Evolutionary conservation across 2,329 filamentous ascomycete genomes (phyloP), one percentile per base, ranked within the genome.

Genomic region (Pseudopithomyces chartarum): DNA sequence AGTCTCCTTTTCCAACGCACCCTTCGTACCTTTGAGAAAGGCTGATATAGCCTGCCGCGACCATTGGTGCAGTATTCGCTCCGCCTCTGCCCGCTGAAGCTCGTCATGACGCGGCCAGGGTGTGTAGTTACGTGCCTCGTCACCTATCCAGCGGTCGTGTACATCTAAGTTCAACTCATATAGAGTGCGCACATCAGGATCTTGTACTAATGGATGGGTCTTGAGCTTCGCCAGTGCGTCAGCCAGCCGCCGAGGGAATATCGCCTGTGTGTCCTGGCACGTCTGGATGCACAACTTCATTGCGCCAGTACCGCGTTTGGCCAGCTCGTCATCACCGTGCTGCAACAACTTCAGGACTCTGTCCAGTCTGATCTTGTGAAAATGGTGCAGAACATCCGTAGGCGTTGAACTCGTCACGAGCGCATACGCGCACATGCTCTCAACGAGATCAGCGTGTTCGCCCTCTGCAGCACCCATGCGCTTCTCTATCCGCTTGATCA

Each of bases 71-170:
- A 77, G 59, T 49, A 80, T 67, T 19, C 68, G 76, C 55, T 79
- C 75, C 6, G 74, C 78, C 17, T 81, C 78, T 2, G 71, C 54
- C 29, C 70, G 60, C 22, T 77, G 69, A 5, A 82, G 65, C 62
- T 95, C 90, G 62, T 93, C 91, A 65, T 96, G 88, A 29, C 90
- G 87, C 34, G 96, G 90, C 78, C 92, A 97, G 0, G 93, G 93
- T 0, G 88, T 94, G 70, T 96, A 97, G 62, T 89, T 90, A 45
- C 85, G 86, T 40, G 97, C 90, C 58, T 96, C 91, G 7, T 92
- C 87, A 17, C 90, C 84, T 60, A 95, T 90, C 90, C 92, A 96
- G 19, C 84, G 83, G 61, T 88, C 86, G 67, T 91, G 87, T 10
- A 95, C 78, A 68, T 97, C 92, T 23, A 97, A 78, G 34, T 90